Conservation (phyloP, 2,329 filamentous ascomycete species). For the Monilinia vaccinii-corymbosi region DNA sequence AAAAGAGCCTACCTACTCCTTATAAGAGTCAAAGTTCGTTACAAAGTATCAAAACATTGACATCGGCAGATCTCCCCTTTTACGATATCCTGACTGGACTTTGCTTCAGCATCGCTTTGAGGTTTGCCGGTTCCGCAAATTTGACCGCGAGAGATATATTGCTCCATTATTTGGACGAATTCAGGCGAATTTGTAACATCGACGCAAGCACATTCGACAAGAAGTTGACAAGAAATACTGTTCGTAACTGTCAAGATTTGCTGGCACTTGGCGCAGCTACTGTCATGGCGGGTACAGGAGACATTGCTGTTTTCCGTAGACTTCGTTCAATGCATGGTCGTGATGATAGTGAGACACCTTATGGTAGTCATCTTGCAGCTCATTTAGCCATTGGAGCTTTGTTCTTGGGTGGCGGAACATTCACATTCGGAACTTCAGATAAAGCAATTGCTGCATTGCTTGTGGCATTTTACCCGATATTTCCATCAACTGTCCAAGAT, state of each 20-base stretch:
- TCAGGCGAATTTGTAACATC: constrained; percentile 67
- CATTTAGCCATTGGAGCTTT: constrained; percentile 87
- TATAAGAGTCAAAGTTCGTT: constrained; percentile 58
- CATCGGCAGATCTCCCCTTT: constrained; percentile 79
- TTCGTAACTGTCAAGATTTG: constrained; percentile 85
- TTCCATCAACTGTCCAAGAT: constrained; percentile 81
- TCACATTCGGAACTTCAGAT: constrained; percentile 83
- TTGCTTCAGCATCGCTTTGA: constrained; percentile 69
- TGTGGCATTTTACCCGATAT: constrained; percentile 88
- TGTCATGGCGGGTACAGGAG: constrained; percentile 94
- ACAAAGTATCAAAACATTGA: constrained; percentile 49
- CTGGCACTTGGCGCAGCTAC: constrained; percentile 73
- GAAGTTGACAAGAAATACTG: constrained; percentile 71
- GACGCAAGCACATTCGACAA: constrained; percentile 59
- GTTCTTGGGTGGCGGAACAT: constrained; percentile 86
- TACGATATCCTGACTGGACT: constrained; percentile 87
- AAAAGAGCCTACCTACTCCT: constrained; percentile 58
- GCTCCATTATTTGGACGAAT: constrained; percentile 75
- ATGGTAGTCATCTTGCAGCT: constrained; percentile 86
- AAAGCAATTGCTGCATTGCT: constrained; percentile 78
- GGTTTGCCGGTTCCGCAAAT: constrained; percentile 66
- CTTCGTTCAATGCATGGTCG: constrained; percentile 82
- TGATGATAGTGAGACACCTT: constrained; percentile 73
- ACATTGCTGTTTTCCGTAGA: constrained; percentile 74
- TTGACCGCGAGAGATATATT: constrained; percentile 68